A percentile compares a stretch with the other conserved stretches of the same genome.
These are phyloP conservation scores for Termitomyces sp. DNA, from an alignment of 1,284 basidiomycete genomes.

Conservation along the genomic window DNA sequence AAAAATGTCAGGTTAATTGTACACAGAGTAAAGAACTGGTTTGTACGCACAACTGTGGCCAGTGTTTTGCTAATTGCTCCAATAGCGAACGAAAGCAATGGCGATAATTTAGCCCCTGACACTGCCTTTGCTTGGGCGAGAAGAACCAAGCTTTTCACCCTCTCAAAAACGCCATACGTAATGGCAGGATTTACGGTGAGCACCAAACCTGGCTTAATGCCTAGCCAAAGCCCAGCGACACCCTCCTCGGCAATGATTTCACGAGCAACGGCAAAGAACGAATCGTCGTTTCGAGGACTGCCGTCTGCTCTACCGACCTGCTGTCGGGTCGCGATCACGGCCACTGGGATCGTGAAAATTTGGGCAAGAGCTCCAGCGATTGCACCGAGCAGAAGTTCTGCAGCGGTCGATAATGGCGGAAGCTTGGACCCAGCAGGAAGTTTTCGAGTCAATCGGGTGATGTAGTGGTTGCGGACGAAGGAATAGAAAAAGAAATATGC, in stretches of 20 bases:
- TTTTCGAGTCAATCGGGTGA: slow-evolving; percentile 57
- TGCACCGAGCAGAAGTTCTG: slow-evolving; percentile 87
- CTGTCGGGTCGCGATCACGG: slow-evolving; percentile 96
- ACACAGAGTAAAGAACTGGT: neutral
- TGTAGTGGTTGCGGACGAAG: slow-evolving; percentile 80
- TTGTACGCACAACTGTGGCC: slow-evolving; percentile 79
- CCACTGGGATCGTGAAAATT: slow-evolving; percentile 97
- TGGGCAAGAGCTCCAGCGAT: slow-evolving; percentile 92
- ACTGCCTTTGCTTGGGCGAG: slow-evolving; percentile 48
- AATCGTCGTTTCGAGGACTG: slow-evolving; percentile 42
- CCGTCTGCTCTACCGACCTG: slow-evolving; percentile 62
- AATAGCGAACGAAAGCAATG: slow-evolving; percentile 79
- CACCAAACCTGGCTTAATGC: slow-evolving; percentile 88
- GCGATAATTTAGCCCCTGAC: slow-evolving; percentile 58
- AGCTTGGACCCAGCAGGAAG: slow-evolving; percentile 53
- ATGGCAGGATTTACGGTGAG: slow-evolving; percentile 97
- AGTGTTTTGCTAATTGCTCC: slow-evolving; percentile 96
- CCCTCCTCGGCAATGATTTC: slow-evolving; percentile 95
- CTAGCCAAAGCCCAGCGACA: slow-evolving; percentile 89
- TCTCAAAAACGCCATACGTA: slow-evolving; percentile 95
- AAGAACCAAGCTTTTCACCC: slow-evolving; percentile 73
- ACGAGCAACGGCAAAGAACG: slow-evolving; percentile 74
- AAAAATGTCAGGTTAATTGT: neutral
- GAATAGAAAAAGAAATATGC: slow-evolving; percentile 99
- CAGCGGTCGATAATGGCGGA: slow-evolving; percentile 67